Percentiles rank a stretch among this genome's conserved stretches.
Conservation (phyloP, 2,329 filamentous ascomycete genomes). For the Monosporascus sp. region DNA sequence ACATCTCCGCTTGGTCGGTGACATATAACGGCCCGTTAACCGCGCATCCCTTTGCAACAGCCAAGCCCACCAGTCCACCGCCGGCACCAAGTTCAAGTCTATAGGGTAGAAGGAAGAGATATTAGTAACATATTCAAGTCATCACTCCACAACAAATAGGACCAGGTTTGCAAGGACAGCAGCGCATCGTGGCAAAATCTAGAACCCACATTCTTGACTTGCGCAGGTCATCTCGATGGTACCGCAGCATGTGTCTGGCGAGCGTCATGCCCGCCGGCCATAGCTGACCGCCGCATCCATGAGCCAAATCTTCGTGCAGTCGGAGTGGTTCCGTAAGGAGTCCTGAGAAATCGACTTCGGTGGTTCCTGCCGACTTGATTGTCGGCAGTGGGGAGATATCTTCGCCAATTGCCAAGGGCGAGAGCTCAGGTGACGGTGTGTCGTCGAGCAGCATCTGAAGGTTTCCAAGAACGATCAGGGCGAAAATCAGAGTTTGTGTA, state of each 20-base stretch:
- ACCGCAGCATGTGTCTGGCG: constrained; percentile 76
- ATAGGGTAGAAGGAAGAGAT: constrained; percentile 8
- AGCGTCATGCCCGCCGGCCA: constrained; percentile 94
- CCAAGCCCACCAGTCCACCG: constrained; percentile 76
- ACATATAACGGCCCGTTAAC: constrained; percentile 60
- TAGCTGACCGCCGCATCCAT: constrained; percentile 87
- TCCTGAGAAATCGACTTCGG: constrained; percentile 62
- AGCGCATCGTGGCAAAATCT: neutral
- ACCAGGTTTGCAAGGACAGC: neutral
- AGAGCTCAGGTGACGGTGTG: constrained; percentile 44
- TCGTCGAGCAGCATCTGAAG: neutral
- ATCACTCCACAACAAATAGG: neutral
- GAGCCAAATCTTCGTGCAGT: constrained; percentile 78
- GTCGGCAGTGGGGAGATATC: constrained; percentile 55
- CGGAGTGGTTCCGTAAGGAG: constrained; percentile 64
- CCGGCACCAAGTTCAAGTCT: constrained; percentile 91
- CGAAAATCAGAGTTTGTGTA: neutral
- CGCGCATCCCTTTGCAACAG: constrained; percentile 51
- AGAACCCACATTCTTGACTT: constrained; percentile 67
- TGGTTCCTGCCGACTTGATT: constrained; percentile 51
- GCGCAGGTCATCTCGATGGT: constrained; percentile 57
- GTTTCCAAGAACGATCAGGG: neutral
- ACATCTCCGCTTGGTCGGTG: constrained; percentile 85
- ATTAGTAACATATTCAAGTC: neutral
- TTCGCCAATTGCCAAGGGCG: constrained; percentile 46